Evolutionary conservation across 805 yeast genomes (phyloP).

Genomic region (Jamesozyma piceae): DNA sequence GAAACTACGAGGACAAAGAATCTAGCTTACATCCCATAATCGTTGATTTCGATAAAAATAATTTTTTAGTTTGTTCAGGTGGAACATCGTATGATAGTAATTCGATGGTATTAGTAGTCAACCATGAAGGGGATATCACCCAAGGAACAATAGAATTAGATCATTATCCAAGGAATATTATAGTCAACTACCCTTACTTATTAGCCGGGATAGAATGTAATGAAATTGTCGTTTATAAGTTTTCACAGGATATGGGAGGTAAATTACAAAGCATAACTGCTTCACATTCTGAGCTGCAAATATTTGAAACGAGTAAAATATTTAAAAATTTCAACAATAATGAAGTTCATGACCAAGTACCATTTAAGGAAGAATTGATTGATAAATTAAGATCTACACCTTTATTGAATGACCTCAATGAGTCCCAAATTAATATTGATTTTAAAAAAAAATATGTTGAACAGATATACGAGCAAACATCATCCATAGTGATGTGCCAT

Average conservation of each 20-base stretch:
- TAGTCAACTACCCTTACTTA: slow-evolving; percentile 20
- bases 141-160: slow-evolving; percentile 25
- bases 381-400: slow-evolving; percentile 22
- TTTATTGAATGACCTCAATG: slow-evolving; percentile 9
- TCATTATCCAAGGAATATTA: slow-evolving; percentile 18
- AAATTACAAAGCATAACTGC: slow-evolving; percentile 5
- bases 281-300: slow-evolving; percentile 2
- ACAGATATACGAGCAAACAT: slow-evolving; percentile 11
- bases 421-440: slow-evolving; percentile 16
- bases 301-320: slow-evolving; percentile 10
- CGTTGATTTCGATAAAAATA: slow-evolving; percentile 9
- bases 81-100: slow-evolving; percentile 19
- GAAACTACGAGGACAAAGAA: slow-evolving; percentile 5
- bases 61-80: slow-evolving; percentile 25
- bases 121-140: slow-evolving; percentile 25
- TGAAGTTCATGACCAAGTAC: slow-evolving; percentile 4
- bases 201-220: slow-evolving; percentile 14
- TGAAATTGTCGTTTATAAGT: slow-evolving; percentile 4
- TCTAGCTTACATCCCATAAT: slow-evolving; percentile 16
- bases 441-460: slow-evolving; percentile 20
- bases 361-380: slow-evolving; percentile 6
- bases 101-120: slow-evolving; percentile 27
- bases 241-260: background rate
- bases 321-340: slow-evolving; percentile 9
- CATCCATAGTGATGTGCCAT: slow-evolving; percentile 15